These are phyloP conservation scores for Scenedesmus sp. DNA, from an alignment of 163 green algal genomes.

Conservation along the genomic window DNA sequence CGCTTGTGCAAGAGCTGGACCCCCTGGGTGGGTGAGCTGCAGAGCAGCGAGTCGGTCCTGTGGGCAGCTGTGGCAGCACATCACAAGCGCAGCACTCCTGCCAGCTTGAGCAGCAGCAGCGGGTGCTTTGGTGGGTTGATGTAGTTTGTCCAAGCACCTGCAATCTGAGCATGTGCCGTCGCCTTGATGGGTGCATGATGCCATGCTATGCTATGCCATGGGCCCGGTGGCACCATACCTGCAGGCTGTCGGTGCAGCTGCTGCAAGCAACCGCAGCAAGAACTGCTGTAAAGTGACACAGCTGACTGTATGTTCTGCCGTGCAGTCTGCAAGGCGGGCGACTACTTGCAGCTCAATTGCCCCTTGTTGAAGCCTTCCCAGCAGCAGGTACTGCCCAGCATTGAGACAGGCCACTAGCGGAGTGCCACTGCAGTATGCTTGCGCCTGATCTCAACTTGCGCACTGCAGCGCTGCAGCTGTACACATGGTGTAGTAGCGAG, in stretches of 20 bases:
- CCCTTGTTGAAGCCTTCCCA: neutral
- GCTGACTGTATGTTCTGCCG: neutral
- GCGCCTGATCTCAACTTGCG: neutral
- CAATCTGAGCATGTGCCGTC: neutral
- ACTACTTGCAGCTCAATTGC: neutral
- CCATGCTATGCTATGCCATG: neutral
- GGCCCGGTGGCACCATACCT: neutral
- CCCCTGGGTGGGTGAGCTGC: slow-evolving; percentile 21
- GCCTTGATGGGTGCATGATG: neutral
- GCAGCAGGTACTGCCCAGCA: neutral
- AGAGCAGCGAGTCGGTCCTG: neutral
- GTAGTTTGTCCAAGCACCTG: neutral
- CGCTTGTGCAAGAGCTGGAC: slow-evolving; percentile 43
- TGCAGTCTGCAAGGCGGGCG: neutral
- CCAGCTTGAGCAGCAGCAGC: neutral
- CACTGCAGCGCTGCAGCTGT: neutral
- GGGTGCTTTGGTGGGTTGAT: no score
- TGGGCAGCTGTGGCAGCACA: neutral
- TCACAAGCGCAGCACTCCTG: neutral
- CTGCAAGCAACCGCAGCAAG: neutral
- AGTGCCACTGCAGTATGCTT: neutral
- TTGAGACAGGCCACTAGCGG: neutral
- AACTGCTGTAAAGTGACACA: neutral
- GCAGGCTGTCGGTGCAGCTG: neutral
- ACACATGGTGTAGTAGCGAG: neutral